Base-by-base conservation (phyloP, 305 asterid species). In the Solanum hybrid region DNA sequence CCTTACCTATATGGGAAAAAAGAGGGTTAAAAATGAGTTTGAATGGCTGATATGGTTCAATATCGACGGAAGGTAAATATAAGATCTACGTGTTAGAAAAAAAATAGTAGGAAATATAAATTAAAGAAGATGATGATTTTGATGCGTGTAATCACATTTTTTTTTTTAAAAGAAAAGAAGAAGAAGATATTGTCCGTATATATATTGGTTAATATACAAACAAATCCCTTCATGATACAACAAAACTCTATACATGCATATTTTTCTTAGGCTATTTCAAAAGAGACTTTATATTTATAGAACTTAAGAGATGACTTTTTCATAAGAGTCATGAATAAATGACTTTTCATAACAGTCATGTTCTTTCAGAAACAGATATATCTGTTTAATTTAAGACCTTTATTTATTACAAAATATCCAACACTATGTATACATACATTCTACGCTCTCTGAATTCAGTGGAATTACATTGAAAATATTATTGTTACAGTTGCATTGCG, bases 361-460 rank as follows among this genome's bases (percentile, higher is more conserved):
- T 60, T 7, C 2, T 7, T 60, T 60, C 26, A 19, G 3, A 60
- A 19, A 60, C 11, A 19, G 2, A 60, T 60, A 0, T 7, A 60
- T 17, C 4, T 56, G 24, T 19, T 56, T 3, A 17, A 17, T 56
- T 1, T 56, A 56, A 6, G 10, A 56, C 4, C 24, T 56, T 56
- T 2, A 7, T 56, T 2, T 56, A 17, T 17, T 6, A 56, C 1
- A 56, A 56, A 56, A 17, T 56, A 56, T 56, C 1, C 10, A 19
- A 19, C 10, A 17, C 2, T 17, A 56, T 6, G 4, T 17, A 17
- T 17, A 17, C 69, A 56, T 19, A 19, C 2, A 24, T 69, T 0
- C 4, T 5, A n/a, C 4, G 3, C 1, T 69, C 0, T 69, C 1
- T 2, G 6, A 4, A 24, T n/a, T 4, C 0, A n/a, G 7, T 66